A percentile compares a stretch with the other conserved stretches of the same genome.
Evolutionary conservation across 768 basidiomycete genomes (phyloP).

Genomic region (Jaapia argillacea): DNA sequence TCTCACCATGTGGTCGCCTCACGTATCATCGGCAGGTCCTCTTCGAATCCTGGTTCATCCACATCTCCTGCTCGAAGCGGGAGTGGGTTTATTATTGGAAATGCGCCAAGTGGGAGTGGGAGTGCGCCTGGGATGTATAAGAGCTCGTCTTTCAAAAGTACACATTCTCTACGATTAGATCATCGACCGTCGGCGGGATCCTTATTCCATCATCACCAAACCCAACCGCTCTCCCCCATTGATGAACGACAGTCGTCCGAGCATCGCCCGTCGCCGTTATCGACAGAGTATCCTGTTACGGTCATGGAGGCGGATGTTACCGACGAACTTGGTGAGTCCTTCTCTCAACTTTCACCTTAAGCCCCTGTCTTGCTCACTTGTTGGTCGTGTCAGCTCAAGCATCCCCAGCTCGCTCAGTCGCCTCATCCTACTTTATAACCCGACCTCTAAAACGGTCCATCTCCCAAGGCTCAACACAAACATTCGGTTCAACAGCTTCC

Average conservation of each 20-base stretch:
- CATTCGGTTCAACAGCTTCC: constrained; percentile 35
- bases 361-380: constrained; percentile 45
- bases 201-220: constrained; percentile 11
- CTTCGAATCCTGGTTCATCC: no score
- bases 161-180: constrained; percentile 33
- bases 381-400: constrained; percentile 2
- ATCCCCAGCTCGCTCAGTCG: constrained; percentile 1
- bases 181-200: constrained; percentile 10
- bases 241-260: constrained; percentile 53
- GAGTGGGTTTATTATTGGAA: no score
- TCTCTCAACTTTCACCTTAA: constrained; percentile 10
- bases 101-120: no score
- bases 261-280: constrained; percentile 19
- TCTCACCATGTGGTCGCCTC: no score
- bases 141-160: no score
- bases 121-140: no score
- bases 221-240: constrained; percentile 51
- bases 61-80: no score
- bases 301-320: constrained; percentile 14
- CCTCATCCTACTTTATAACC: constrained; percentile 41
- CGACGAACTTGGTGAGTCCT: constrained; percentile 18
- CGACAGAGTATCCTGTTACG: constrained; percentile 1
- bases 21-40: no score
- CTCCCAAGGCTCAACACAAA: constrained; percentile 54
- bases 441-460: constrained; percentile 58